Base-by-base conservation (phyloP, 1,284 basidiomycete genomes). In the Taiwanofungus camphoratus region DNA sequence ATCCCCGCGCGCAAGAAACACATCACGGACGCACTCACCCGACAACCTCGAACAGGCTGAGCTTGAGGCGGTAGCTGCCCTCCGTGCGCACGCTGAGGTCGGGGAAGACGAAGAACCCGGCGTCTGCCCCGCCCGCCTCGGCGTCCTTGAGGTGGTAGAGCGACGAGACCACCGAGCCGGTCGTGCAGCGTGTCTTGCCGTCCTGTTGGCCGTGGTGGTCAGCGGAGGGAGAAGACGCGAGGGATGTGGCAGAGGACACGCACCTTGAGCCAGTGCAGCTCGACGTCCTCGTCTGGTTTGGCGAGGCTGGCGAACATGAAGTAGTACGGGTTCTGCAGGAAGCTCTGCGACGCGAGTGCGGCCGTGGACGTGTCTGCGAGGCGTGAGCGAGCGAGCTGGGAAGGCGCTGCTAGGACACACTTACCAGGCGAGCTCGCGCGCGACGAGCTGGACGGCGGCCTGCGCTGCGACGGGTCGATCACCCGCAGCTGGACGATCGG, bases 101-200 rank as follows among this genome's bases (percentile, higher is more conserved):
- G 2, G 89, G 88, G 55, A 92, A 92, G 15, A 94, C 89, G 55
- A 93, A 93, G 67, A 93, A 92, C 0, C 90, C 91, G 12, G 89
- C 92, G 57, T 94, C 92, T 57, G 79, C 73, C 48, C 84, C 83
- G 48, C 76, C 77, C 55, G 88, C 79, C 55, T 92, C 90, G 9
- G 90, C 79, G 59, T 97, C 95, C 61, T 93, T 94, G 46, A 97
- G 74, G 57, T 96, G 92, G 62, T 96, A 97, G n/a, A 97, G 70
- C 4, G 86, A 90, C 0, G 90, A 92, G 2, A 96, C 94, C 36
- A 92, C 88, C 2, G 81, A 88, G 35, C 92, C 92, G 0, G 88
- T 92, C 1, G 92, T 87, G 66, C 87, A 92, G 21, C 88, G 72
- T 31, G 87, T 94, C 57, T 88, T 86, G n/a, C 91, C 90, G 54